phyloP scores from a whole-genome alignment of 345 rosid species.

The Salix suchowensis region DNA sequence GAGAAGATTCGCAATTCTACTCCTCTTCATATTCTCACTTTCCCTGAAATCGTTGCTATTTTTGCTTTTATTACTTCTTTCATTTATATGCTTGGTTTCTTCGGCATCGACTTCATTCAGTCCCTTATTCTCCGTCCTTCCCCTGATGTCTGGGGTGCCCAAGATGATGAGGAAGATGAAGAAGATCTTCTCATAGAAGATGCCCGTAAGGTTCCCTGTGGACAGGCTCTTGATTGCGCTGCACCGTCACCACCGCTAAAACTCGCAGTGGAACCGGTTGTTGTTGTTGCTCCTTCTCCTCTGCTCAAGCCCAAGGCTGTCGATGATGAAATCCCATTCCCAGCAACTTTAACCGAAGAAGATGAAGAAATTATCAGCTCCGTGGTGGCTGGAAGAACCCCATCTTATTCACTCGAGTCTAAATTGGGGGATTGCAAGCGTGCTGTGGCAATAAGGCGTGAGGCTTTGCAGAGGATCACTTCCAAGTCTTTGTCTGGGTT shows the following conservation, averaged over 20 bases:
- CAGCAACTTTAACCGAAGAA: not conserved
- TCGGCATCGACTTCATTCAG: constrained; percentile 36
- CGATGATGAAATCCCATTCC: not conserved
- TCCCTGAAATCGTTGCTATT: constrained; percentile 29
- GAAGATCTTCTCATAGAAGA: constrained; percentile 12
- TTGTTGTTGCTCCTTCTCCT: not conserved
- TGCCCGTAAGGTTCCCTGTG: constrained; percentile 12
- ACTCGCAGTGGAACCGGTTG: not conserved
- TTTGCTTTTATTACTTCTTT: constrained; percentile 27
- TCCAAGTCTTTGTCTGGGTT: constrained; percentile 32
- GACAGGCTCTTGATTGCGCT: constrained; percentile 23
- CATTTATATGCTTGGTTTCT: constrained; percentile 34
- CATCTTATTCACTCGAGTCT: constrained; percentile 42
- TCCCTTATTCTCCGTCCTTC: constrained; percentile 35
- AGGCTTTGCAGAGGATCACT: constrained; percentile 33
- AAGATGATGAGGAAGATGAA: constrained; percentile 10
- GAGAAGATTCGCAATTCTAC: constrained; percentile 39
- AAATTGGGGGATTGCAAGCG: constrained; percentile 38
- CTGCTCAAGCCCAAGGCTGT: constrained; percentile 6
- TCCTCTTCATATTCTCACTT: constrained; percentile 30
- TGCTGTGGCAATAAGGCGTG: constrained; percentile 37
- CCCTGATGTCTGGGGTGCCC: constrained; percentile 24
- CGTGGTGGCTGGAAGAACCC: constrained; percentile 28
- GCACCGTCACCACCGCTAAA: not conserved
- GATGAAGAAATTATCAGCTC: constrained; percentile 37